Conservation (phyloP, 2,329 filamentous ascomycete genomes). For the Epichloe aotearoae region DNA sequence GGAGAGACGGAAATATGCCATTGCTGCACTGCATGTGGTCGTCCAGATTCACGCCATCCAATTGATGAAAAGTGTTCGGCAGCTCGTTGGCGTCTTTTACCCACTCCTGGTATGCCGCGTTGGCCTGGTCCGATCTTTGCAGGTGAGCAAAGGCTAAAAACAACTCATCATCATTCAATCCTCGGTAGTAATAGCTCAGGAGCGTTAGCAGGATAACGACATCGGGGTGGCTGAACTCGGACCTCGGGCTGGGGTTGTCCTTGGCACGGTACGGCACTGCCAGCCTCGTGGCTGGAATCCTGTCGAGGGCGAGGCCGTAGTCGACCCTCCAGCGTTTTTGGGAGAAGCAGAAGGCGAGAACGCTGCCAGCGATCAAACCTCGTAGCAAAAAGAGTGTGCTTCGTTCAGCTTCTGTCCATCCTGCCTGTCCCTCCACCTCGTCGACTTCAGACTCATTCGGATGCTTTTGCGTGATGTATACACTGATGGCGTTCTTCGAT, state of each 20-base stretch:
- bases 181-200: constrained; percentile 42
- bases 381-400: constrained; percentile 30
- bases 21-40: constrained; percentile 34
- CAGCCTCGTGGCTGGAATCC: constrained; percentile 26
- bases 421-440: constrained; percentile 18
- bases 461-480: constrained; percentile 30
- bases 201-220: constrained; percentile 42
- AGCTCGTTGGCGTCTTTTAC: constrained; percentile 22
- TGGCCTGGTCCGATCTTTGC: constrained; percentile 35
- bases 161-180: constrained; percentile 38
- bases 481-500: constrained; percentile 19
- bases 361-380: constrained; percentile 38
- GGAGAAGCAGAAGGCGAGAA: constrained; percentile 36
- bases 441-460: constrained; percentile 17
- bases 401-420: constrained; percentile 21
- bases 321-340: constrained; percentile 49
- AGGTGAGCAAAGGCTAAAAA: constrained; percentile 34
- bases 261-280: constrained; percentile 49
- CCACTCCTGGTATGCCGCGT: constrained; percentile 38
- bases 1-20: constrained; percentile 39
- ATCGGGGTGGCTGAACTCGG: constrained; percentile 52
- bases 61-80: constrained; percentile 22
- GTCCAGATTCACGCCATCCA: constrained; percentile 43
- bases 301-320: constrained; percentile 36
- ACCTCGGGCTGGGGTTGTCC: constrained; percentile 37